Percentiles rank a stretch among this genome's conserved stretches.
Conservation (phyloP, 495 filamentous ascomycete genomes). For the Xylaria flabelliformis region DNA sequence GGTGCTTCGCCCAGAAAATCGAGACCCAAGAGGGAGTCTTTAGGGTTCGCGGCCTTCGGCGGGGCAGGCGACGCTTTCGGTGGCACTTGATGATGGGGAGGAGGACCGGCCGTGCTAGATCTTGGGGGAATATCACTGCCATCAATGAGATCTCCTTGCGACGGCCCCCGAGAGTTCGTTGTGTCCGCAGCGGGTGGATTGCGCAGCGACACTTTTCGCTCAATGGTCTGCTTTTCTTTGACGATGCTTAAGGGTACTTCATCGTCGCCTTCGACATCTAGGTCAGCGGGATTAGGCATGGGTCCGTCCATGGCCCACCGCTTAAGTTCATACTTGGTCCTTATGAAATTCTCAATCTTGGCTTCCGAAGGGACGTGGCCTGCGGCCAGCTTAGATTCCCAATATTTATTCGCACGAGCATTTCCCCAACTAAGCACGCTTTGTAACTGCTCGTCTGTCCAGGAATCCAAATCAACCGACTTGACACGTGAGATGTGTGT, state of each 20-base stretch:
- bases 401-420: constrained; percentile 94
- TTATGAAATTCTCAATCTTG: constrained; percentile 99
- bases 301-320: constrained; percentile 97
- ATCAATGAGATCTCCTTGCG: constrained; percentile 59
- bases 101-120: constrained; percentile 66
- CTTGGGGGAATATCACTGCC: constrained; percentile 53
- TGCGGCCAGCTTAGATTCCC: constrained; percentile 91
- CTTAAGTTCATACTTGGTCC: constrained; percentile 98
- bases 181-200: constrained; percentile 49
- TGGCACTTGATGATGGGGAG: constrained; percentile 66
- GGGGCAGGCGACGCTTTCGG: constrained; percentile 68
- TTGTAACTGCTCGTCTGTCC: constrained; percentile 97
- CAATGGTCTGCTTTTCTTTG: constrained; percentile 63
- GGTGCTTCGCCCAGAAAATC: constrained; percentile 86
- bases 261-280: constrained; percentile 83
- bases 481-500: constrained; percentile 98
- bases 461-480: constrained; percentile 94
- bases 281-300: constrained; percentile 87
- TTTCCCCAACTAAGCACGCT: constrained; percentile 96
- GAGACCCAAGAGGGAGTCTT: constrained; percentile 91
- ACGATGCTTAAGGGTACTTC: constrained; percentile 70
- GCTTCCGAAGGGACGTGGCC: constrained; percentile 96
- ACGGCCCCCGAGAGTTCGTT: constrained; percentile 41
- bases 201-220: constrained; percentile 53
- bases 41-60: constrained; percentile 56